These are phyloP conservation scores for Phytophthora constricta DNA, from an alignment of 352 stramenopile species.

Conservation along the genomic window DNA sequence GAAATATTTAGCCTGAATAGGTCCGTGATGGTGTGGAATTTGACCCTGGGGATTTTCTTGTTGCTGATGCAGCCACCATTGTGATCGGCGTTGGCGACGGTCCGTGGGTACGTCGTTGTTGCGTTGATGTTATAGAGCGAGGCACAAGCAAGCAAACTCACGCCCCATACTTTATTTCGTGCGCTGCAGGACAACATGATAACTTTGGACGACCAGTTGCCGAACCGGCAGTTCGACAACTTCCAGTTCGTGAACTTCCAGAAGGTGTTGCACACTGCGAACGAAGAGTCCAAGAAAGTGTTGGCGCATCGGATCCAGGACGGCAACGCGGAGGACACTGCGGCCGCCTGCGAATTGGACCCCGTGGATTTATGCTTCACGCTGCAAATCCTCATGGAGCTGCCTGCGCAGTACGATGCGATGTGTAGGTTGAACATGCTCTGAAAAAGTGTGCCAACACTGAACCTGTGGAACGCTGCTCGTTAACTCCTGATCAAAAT, in stretches of 20 bases:
- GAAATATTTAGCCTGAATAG: not conserved
- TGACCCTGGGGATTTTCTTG: constrained; percentile 14
- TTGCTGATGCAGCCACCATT: constrained; percentile 39
- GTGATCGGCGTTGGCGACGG: constrained; percentile 62
- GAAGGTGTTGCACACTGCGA: constrained; percentile 66
- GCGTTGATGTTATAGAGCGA: not conserved
- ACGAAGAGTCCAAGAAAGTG: constrained; percentile 28
- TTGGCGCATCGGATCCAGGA: constrained; percentile 30
- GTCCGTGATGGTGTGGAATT: not conserved
- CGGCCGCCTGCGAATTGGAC: constrained; percentile 26
- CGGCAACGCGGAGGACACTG: constrained; percentile 20
- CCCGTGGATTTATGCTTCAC: constrained; percentile 45
- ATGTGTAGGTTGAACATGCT: constrained; percentile 63
- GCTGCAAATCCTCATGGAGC: constrained; percentile 50
- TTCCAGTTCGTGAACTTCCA: constrained; percentile 87
- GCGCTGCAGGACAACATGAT: constrained; percentile 66
- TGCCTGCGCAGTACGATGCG: constrained; percentile 46
- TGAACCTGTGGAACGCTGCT: no score
- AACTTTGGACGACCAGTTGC: constrained; percentile 75
- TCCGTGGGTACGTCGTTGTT: constrained; percentile 41
- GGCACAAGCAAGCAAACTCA: not conserved
- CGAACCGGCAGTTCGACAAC: constrained; percentile 77
- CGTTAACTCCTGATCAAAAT: not conserved
- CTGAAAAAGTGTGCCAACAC: no score
- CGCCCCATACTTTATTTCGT: constrained; percentile 24